A percentile compares a stretch with the other conserved stretches of the same genome.
Conservation (phyloP, 2,329 filamentous ascomycete species). For the Cercospora nicotianae region DNA sequence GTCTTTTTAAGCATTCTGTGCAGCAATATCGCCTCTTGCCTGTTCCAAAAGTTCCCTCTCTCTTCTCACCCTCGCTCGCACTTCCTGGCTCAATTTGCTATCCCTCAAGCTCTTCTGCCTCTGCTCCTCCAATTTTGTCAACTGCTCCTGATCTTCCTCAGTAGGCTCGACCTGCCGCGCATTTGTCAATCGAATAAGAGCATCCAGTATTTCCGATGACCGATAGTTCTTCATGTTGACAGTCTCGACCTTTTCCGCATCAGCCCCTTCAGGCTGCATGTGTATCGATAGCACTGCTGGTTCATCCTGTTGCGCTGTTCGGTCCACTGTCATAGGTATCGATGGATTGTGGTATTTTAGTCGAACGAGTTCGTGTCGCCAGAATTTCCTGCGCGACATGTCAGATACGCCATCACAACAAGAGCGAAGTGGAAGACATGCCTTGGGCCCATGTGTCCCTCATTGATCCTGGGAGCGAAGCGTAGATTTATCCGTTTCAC, state of each 20-base stretch:
- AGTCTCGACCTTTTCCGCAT: conserved; percentile 41
- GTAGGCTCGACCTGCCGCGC: conserved; percentile 60
- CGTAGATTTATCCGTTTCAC: conserved; percentile 74
- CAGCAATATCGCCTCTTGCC: conserved; percentile 51
- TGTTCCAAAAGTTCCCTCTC: conserved; percentile 61
- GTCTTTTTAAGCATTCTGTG: conserved; percentile 18
- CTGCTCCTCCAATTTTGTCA: conserved; percentile 59
- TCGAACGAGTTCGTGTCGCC: conserved; percentile 75
- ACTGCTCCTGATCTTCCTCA: conserved; percentile 59
- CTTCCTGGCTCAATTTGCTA: conserved; percentile 54
- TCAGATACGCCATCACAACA: conserved; percentile 32
- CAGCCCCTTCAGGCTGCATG: conserved; percentile 45
- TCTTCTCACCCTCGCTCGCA: conserved; percentile 59
- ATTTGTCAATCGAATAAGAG: conserved; percentile 63
- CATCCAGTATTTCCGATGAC: conserved; percentile 62
- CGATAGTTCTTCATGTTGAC: conserved; percentile 62
- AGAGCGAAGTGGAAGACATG: conserved; percentile 41
- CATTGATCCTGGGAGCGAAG: conserved; percentile 62
- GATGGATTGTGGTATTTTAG: conserved; percentile 94
- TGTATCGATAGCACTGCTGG: conserved; percentile 66
- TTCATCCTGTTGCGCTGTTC: conserved; percentile 57
- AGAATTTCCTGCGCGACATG: conserved; percentile 70
- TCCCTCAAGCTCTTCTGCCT: conserved; percentile 55
- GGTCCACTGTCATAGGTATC: conserved; percentile 78
- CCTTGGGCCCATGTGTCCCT: conserved; percentile 73